A percentile compares a stretch with the other conserved stretches of the same genome.
Evolutionary conservation across 2,329 filamentous ascomycete genomes (phyloP).

Genomic region (Atkinsonella texensis): DNA sequence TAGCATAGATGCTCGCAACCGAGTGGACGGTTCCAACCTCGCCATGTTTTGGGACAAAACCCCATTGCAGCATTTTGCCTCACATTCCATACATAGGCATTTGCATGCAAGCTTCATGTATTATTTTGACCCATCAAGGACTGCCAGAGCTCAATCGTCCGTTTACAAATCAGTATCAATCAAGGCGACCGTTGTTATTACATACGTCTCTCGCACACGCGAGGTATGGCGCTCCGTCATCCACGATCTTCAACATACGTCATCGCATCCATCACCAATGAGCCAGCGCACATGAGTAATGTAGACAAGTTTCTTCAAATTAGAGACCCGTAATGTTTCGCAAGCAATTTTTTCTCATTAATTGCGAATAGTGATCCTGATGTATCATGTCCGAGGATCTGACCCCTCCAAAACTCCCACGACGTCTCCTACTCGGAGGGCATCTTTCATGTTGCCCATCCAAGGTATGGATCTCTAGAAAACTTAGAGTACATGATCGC

Average conservation of each 20-base stretch:
- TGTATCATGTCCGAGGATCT: conserved; percentile 38
- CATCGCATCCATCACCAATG: background rate
- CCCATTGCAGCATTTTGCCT: background rate
- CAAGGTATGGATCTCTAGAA: no score
- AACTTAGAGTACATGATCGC: conserved; percentile 35
- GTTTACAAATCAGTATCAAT: no score
- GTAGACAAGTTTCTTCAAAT: background rate
- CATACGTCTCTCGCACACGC: no score
- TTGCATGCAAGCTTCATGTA: background rate
- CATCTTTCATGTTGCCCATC: conserved; percentile 16
- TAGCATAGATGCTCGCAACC: no score
- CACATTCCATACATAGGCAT: background rate
- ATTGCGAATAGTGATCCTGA: conserved; percentile 29
- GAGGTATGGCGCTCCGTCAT: no score
- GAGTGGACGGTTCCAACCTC: no score
- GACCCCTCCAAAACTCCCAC: conserved; percentile 32
- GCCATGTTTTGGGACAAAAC: background rate
- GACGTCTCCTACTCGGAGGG: conserved; percentile 24
- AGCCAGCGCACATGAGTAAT: background rate
- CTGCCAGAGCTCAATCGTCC: no score
- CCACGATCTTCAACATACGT: background rate
- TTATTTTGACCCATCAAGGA: no score
- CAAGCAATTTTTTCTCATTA: conserved; percentile 21
- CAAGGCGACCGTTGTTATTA: no score
- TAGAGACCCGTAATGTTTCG: conserved; percentile 2